Base-by-base conservation (phyloP, 495 filamentous ascomycete genomes). In the Penicillium longicatenatum region DNA sequence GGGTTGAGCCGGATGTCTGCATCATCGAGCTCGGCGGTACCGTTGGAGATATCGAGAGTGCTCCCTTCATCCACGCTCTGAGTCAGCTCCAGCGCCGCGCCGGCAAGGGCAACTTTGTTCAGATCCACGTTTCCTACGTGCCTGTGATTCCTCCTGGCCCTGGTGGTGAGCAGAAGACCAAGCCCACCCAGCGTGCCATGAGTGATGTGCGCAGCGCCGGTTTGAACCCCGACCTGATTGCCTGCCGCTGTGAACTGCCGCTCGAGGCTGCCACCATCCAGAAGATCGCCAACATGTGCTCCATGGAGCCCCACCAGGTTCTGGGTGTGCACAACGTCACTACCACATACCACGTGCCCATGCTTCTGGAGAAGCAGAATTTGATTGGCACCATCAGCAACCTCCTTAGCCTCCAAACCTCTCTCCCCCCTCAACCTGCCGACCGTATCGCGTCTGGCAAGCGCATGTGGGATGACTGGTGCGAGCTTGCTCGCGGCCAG, bases 131-230 rank as follows among this genome's bases (percentile, higher is more conserved):
- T 48, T 68, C 59, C 21, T 54, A 56, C 16, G 64, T 67, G 73
- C 69, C 69, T 5, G 63, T 67, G 37, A 68, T 86, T 31, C 58
- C 52, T 35, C 52, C 52, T 11, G 52, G 52, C 7, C 52, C 52
- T 44, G 52, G 59, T 11, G 62, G 57, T 21, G 94, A 98, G 76
- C 84, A 94, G 74, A 98, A 98, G 85, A 97, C 92, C 14, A 98
- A 98, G 73, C 94, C 94, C 1, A 98, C 94, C 0, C 94, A 98
- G 70, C 82, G 88, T 59, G 91, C 94, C 35, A 92, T 97, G 70
- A 87, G 86, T 61, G 84, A 89, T 59, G 87, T 89, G 39, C 83
- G 93, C 46, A 89, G 85, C 59, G 86, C 88, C 60, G 93, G 94
- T 63, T 70, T 98, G 54, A 85, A 85, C 55, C 94, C 94, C 11